phyloP scores from a whole-genome alignment of 345 rosid species.

The Crucihimalaya himalaica region DNA sequence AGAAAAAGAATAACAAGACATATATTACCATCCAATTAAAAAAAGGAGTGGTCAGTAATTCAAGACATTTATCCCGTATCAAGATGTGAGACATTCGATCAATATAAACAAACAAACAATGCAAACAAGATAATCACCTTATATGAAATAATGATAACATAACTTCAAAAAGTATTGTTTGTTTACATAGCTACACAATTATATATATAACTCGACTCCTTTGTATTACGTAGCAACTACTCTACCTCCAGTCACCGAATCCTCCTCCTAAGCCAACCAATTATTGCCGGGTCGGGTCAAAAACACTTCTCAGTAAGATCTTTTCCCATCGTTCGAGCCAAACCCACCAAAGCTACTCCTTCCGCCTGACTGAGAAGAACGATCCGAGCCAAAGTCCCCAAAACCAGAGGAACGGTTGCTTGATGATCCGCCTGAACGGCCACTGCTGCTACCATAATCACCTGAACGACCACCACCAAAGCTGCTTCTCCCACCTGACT shows the following conservation, averaged over 20 bases:
- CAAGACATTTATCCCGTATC: no score
- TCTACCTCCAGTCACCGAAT: conserved; percentile 16
- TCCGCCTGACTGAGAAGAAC: conserved; percentile 47
- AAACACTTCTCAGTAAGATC: conserved; percentile 32
- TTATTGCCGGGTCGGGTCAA: conserved; percentile 25
- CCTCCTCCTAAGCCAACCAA: conserved; percentile 11
- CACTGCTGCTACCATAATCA: conserved; percentile 40
- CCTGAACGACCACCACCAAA: conserved; percentile 42
- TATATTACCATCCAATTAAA: no score
- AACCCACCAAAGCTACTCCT: conserved; percentile 41
- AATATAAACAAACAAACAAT: neutral
- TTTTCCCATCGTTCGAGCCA: conserved; percentile 38
- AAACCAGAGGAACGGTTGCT: conserved; percentile 45
- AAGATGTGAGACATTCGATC: neutral
- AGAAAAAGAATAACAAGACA: no score
- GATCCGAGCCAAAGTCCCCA: conserved; percentile 48
- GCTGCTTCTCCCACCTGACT: conserved; percentile 46
- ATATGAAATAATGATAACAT: neutral
- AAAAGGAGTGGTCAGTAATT: no score
- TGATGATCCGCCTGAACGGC: conserved; percentile 21
- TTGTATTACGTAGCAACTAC: conserved; percentile 21
- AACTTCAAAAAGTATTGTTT: conserved; percentile 7
- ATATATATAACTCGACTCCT: conserved; percentile 13
- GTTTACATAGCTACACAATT: conserved; percentile 32
- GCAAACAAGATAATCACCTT: conserved; percentile 2